Evolutionary conservation across 192 early-diverging fungal species (phyloP), one percentile per base, ranked within the genome.

Genomic region (Lunasporangiospora selenospora): DNA sequence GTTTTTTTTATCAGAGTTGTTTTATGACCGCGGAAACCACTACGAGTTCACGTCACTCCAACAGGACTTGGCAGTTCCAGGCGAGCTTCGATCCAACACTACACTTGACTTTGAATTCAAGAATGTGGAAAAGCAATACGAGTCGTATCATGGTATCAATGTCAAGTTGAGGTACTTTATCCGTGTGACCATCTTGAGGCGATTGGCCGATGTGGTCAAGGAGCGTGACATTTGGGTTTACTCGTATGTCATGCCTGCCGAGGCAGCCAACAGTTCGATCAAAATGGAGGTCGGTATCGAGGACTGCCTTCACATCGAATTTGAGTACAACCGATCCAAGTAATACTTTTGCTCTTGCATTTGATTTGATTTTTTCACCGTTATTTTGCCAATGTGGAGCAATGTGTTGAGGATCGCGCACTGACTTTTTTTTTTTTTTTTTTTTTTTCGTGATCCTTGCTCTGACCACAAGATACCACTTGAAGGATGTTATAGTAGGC

Each of bases 201-300:
- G 98, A 7, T 67, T 99, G 26, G 69, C 69, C 6, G 94, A 93
- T 56, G 90, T 98, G 49, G 87, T 92, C 49, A 93, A 94, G 60
- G 90, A 93, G 63, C 88, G 90, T 66, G 98, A 99, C 70, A 85
- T 99, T 29, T 99, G 96, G 95, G 98, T 99, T n/a, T 92, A 98
- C 67, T 94, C 92, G 32, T 99, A 98, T 67, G 87, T 88, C 42
- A 90, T 96, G 86, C 94, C 95, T n/a, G 84, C 93, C 3, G 93
- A 95, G 50, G 81, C 87, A 43, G 69, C 60, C 24, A 97, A 97
- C 83, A 90, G 89, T 73, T 92, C 94, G 9, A 98, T 99, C 79
- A 97, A 97, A 69, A 99, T 99, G 98, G 98, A 99, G 73, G 97
- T 99, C 33, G 98, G 98, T 19, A 99, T 99, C 61, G 98, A 99